Evolutionary conservation across 2,329 filamentous ascomycete genomes (phyloP).

Genomic region (Cladobotryum mycophilum): DNA sequence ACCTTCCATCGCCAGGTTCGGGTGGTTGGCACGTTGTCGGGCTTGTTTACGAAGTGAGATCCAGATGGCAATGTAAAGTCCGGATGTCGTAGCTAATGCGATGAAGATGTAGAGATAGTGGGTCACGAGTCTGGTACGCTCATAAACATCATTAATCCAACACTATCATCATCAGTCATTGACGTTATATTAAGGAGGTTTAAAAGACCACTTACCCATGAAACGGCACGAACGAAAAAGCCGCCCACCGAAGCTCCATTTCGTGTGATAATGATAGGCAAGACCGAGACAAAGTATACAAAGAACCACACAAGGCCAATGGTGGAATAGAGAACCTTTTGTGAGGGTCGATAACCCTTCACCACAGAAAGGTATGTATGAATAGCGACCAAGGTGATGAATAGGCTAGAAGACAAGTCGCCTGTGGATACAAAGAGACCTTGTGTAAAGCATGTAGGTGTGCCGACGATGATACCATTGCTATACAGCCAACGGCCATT

Average conservation of each 20-base stretch:
- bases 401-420: slow-evolving; percentile 59
- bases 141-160: slow-evolving; percentile 54
- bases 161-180: slow-evolving; percentile 37
- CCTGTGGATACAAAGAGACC: slow-evolving; percentile 64
- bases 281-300: slow-evolving; percentile 49
- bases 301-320: slow-evolving; percentile 52
- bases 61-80: slow-evolving; percentile 37
- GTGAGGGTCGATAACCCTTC: slow-evolving; percentile 44
- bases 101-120: slow-evolving; percentile 61
- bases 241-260: slow-evolving; percentile 37
- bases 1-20: slow-evolving; percentile 12
- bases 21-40: slow-evolving; percentile 5
- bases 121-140: slow-evolving; percentile 49
- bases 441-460: slow-evolving; percentile 53
- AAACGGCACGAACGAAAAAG: slow-evolving; percentile 58
- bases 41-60: slow-evolving; percentile 29
- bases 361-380: slow-evolving; percentile 62
- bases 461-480: slow-evolving; percentile 48
- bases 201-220: slow-evolving; percentile 44
- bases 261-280: slow-evolving; percentile 40
- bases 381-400: slow-evolving; percentile 58
- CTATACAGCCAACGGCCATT: slow-evolving; percentile 52
- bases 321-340: slow-evolving; percentile 41
- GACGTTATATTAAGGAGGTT: not conserved
- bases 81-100: slow-evolving; percentile 29